phyloP scores from a whole-genome alignment of 129 eudicot genomes.

The Mikania micrantha region DNA sequence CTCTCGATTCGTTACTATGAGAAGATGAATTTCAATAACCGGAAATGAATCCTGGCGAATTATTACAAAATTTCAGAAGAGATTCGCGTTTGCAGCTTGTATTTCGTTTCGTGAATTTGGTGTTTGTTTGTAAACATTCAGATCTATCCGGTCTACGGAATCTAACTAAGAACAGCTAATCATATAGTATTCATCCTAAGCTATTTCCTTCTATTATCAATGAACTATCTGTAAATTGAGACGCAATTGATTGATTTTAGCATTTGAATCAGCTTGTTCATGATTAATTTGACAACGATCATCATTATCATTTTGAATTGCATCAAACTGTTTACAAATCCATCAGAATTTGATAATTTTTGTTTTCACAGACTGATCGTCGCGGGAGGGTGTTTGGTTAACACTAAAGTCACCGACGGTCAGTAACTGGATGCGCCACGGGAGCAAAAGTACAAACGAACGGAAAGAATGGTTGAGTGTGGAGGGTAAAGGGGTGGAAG shows the following conservation, averaged over 20 bases:
- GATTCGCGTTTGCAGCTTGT: neutral
- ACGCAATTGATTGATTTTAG: neutral
- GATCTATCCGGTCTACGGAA: constrained; percentile 13
- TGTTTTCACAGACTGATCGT: constrained; percentile 6
- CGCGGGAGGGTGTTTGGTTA: constrained; percentile 29
- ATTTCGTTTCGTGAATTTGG: neutral
- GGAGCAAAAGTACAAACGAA: constrained; percentile 15
- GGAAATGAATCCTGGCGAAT: constrained; percentile 21
- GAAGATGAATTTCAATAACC: constrained; percentile 66
- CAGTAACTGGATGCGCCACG: neutral
- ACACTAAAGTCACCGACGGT: constrained; percentile 16
- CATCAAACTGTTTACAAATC: neutral
- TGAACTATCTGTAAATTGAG: constrained; percentile 19
- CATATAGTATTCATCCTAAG: constrained; percentile 7
- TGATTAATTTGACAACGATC: neutral
- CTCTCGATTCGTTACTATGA: constrained; percentile 72
- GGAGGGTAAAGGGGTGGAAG: neutral
- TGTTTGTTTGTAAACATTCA: constrained; percentile 18
- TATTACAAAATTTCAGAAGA: neutral
- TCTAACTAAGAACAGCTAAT: constrained; percentile 27
- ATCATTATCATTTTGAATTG: neutral
- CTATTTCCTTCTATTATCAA: neutral
- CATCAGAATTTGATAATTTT: neutral
- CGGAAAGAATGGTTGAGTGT: constrained; percentile 5
- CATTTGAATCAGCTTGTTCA: neutral